Percentiles rank a stretch among this genome's conserved stretches.
phyloP scores from a whole-genome alignment of 169 alveolate species.

The Plasmodium billcollinsi region DNA sequence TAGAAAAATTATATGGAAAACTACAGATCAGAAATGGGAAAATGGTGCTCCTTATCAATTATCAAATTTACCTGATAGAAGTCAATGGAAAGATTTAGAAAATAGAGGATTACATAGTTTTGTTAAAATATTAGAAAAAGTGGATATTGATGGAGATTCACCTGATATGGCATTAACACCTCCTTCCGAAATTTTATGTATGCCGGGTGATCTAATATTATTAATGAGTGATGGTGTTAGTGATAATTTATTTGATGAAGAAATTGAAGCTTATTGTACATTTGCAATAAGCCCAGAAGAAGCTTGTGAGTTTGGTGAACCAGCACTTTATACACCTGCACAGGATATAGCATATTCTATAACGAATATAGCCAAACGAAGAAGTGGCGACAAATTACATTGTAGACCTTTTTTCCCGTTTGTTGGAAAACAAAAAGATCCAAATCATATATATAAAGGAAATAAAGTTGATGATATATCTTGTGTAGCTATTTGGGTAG shows the following conservation, averaged over 20 bases:
- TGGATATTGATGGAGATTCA: slow-evolving; percentile 83
- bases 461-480: slow-evolving; percentile 82
- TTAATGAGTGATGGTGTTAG: slow-evolving; percentile 83
- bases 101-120: slow-evolving; percentile 79
- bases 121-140: slow-evolving; percentile 77
- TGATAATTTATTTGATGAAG: slow-evolving; percentile 82
- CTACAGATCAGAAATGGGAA: slow-evolving; percentile 83
- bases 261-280: slow-evolving; percentile 81
- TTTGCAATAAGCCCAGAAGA: slow-evolving; percentile 84
- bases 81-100: slow-evolving; percentile 79
- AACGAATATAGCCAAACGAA: slow-evolving; percentile 75
- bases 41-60: slow-evolving; percentile 87
- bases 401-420: slow-evolving; percentile 57
- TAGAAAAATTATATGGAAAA: slow-evolving; percentile 79
- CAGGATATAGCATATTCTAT: slow-evolving; percentile 79
- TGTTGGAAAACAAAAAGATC: slow-evolving; percentile 49
- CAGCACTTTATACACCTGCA: slow-evolving; percentile 63
- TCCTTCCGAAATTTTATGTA: slow-evolving; percentile 78
- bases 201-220: slow-evolving; percentile 82
- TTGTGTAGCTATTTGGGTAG: slow-evolving; percentile 86
- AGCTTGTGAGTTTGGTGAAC: slow-evolving; percentile 77
- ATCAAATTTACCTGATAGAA: slow-evolving; percentile 79
- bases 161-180: slow-evolving; percentile 81
- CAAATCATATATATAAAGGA: slow-evolving; percentile 67
- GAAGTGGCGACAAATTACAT: slow-evolving; percentile 77